Evolutionary conservation across 192 early-diverging fungal species (phyloP), one percentile per base, ranked within the genome.

Genomic region (Backusella sp.): DNA sequence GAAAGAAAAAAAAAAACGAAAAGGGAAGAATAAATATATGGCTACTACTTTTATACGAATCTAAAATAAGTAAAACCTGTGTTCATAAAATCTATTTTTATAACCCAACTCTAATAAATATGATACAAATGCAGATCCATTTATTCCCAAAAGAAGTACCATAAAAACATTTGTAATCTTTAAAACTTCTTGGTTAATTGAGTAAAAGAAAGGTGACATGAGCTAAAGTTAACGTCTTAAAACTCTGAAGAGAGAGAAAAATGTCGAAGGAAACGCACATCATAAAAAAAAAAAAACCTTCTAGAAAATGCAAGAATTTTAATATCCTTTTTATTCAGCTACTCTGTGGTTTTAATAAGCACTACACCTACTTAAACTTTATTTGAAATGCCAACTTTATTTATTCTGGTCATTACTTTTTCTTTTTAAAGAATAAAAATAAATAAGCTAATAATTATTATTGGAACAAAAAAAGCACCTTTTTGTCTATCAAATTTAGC

Each of bases 81-180:
- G 19, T 68, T 34, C n/a, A 41, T 21, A 68, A 53, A 73, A 17
- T 21, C 34, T 73, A 56, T 73, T 73, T 73, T 59, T 66, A 62
- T 62, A 62, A 62, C 14, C 26, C 21, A 62, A 56, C 21, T 21
- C 53, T 23, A 11, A 23, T 21, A 28, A 26, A 36, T 2, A 56
- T 73, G 37, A 23, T 7, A 74, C 73, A 74, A 76, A 80, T 6
- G 66, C 82, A 36, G 87, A 85, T 52, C 91, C 90, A 28, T 85
- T 83, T 5, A 85, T 74, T 21, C 85, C 84, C 12, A 92, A 79
- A 59, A 92, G 89, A 76, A 92, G 81, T 4, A 91, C 81, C 83
- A 79, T 86, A 87, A 71, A 84, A 85, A 49, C 82, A 84, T 37
- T 87, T 80, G 28, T 8, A 3, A 7, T 49, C 0, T 49, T 12